Evolutionary conservation across 129 eudicot genomes (phyloP).

Genomic region (Mikania micrantha): DNA sequence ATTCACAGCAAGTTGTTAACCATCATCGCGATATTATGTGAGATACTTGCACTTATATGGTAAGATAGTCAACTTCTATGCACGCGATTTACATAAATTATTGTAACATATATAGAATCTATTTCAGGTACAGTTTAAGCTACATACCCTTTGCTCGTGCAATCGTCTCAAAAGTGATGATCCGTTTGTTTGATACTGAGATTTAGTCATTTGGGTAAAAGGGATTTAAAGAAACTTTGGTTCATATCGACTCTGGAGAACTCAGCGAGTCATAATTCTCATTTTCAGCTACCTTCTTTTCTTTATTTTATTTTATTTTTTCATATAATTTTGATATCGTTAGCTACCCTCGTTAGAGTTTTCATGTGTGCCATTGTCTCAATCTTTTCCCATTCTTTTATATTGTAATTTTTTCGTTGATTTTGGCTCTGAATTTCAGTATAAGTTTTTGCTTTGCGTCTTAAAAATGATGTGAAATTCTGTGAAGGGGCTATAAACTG

Average conservation of each 20-base stretch:
- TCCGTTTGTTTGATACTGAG: conserved; percentile 86
- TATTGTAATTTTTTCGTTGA: neutral
- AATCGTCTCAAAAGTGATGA: conserved; percentile 58
- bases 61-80: conserved; percentile 28
- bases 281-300: neutral
- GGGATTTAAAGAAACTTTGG: neutral
- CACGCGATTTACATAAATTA: neutral
- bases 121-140: conserved; percentile 93
- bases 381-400: neutral
- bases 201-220: conserved; percentile 21
- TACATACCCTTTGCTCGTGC: conserved; percentile 88
- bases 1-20: conserved; percentile 83
- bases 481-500: neutral
- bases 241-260: neutral
- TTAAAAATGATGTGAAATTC: neutral
- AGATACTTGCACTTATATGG: conserved; percentile 90
- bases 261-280: neutral
- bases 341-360: neutral
- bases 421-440: neutral
- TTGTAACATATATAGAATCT: conserved; percentile 6
- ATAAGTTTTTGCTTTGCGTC: neutral
- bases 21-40: conserved; percentile 69
- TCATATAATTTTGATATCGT: neutral
- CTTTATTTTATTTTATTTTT: too few relatives aligned
- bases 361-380: neutral